Base-by-base conservation (phyloP, 805 yeast genomes). In the Zygoascus tannicola region DNA sequence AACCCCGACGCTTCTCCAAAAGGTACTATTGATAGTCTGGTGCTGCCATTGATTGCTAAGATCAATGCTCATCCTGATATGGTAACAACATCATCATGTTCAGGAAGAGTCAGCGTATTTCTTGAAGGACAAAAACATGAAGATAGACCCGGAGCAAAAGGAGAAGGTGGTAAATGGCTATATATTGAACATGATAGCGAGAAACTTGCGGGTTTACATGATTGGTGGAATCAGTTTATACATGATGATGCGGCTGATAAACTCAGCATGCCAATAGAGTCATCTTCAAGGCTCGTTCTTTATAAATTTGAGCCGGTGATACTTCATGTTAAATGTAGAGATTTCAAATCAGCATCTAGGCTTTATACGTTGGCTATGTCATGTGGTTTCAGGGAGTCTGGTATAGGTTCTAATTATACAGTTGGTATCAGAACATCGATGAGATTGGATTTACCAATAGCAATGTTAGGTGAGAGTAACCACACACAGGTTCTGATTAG, bases 31-130 rank as follows among this genome's bases (percentile, higher is more conserved):
- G 95, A 86, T 61, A 76, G 65, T 40, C 65, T 73, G 18, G 80
- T 94, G 53, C 55, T 80, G 10, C 94, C 95, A 2, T 70, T 86
- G 16, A 84, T 86, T 48, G 61, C 75, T 14, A 57, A 79, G 14
- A 80, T 86, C 52, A 86, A 86, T 55, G 51, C 71, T 2, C 75
- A 76, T 51, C 54, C 62, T 0, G 77, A 81, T 50, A 73, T 82
- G 77, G 92, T 86, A 8, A 85, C 94, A 2, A 86, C 95, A 0
- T 83, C 94, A 1, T 80, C 92, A 15, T 86, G 95, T 52, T 84
- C 94, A 0, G 95, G 95, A 2, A 67, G 95, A 55, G 80, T 85
- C 1, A 79, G 90, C 45, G 86, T 86, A 0, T 86, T 82, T 57
- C 64, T 81, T 1, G 95, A 85, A 56, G 95, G 95, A 2, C 60